These are phyloP conservation scores for Dysphania ambrosioides DNA, from an alignment of 148 eudicot species.

Conservation along the genomic window DNA sequence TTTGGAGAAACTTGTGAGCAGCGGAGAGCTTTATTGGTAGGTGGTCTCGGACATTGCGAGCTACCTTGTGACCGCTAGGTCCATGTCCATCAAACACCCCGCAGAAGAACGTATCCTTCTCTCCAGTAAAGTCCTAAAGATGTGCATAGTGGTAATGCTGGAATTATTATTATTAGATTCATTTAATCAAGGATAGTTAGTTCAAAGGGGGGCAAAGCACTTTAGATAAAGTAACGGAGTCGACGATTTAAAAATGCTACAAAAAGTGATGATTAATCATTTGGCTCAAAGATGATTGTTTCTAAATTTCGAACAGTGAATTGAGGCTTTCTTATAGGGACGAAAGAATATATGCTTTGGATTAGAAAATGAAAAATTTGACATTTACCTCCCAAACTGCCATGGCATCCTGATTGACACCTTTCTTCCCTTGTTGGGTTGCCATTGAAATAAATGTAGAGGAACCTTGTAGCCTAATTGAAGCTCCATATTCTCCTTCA, in stretches of 20 bases:
- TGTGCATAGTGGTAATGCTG: no score
- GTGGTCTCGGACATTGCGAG: conserved; percentile 51
- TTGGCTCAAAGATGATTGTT: no score
- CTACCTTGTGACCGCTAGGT: conserved; percentile 73
- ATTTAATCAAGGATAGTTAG: no score
- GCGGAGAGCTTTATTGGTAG: conserved; percentile 59
- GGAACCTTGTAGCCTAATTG: conserved; percentile 53
- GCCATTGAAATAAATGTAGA: conserved; percentile 60
- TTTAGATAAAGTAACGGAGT: no score
- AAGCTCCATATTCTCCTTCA: conserved; percentile 51
- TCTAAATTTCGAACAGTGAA: no score
- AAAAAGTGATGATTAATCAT: no score
- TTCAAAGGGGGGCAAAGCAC: no score
- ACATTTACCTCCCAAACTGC: conserved; percentile 78
- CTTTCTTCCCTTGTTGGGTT: conserved; percentile 69
- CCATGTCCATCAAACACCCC: conserved; percentile 95
- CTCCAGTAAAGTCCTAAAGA: conserved; percentile 65
- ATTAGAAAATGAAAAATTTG: neutral
- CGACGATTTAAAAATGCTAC: no score
- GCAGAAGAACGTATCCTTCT: conserved; percentile 59
- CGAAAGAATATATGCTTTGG: neutral
- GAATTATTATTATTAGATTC: no score
- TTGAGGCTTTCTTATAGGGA: no score
- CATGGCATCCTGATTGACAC: conserved; percentile 90
- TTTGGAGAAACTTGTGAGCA: conserved; percentile 27